Evolutionary conservation across 2,329 filamentous ascomycete species (phyloP).

Genomic region (Colletotrichum siamense): DNA sequence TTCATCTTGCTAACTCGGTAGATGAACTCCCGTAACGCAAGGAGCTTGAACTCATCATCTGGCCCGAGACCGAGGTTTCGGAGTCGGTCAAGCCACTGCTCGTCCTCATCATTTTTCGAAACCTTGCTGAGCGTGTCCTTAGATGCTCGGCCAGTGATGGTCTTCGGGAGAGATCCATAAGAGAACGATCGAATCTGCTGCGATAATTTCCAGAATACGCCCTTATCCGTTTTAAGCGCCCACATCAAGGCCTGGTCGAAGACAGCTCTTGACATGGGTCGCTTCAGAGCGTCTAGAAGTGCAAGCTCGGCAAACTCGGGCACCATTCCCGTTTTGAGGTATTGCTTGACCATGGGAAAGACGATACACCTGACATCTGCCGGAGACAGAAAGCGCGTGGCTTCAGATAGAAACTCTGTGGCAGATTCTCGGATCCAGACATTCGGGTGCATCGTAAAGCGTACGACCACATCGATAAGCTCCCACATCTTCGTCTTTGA

Average conservation of each 20-base stretch:
- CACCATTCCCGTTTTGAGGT: conserved; percentile 75
- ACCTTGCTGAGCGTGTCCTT: conserved; percentile 68
- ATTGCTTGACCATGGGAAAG: conserved; percentile 79
- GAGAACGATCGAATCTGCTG: conserved; percentile 68
- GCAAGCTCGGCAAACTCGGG: conserved; percentile 72
- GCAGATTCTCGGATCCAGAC: conserved; percentile 94
- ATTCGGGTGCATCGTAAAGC: conserved; percentile 93
- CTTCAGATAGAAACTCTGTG: conserved; percentile 79
- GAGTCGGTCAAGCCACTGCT: conserved; percentile 87
- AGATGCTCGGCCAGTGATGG: conserved; percentile 58
- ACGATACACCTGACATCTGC: conserved; percentile 87
- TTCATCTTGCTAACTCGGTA: conserved; percentile 83
- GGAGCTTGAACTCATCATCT: conserved; percentile 89
- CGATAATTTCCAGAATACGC: conserved; percentile 85
- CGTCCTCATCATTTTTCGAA: conserved; percentile 87
- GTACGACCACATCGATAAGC: conserved; percentile 79
- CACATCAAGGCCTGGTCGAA: conserved; percentile 87
- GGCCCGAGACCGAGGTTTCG: conserved; percentile 80
- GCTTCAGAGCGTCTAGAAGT: conserved; percentile 83
- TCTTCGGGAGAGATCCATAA: conserved; percentile 65
- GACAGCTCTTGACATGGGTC: conserved; percentile 77
- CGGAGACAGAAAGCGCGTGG: conserved; percentile 75
- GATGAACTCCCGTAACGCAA: conserved; percentile 88
- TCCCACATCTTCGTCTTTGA: conserved; percentile 88
- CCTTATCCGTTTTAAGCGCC: conserved; percentile 81